Percentiles rank a stretch among this genome's conserved stretches.
phyloP scores from a whole-genome alignment of 352 stramenopile species.

The Phytopythium oedochilum region DNA sequence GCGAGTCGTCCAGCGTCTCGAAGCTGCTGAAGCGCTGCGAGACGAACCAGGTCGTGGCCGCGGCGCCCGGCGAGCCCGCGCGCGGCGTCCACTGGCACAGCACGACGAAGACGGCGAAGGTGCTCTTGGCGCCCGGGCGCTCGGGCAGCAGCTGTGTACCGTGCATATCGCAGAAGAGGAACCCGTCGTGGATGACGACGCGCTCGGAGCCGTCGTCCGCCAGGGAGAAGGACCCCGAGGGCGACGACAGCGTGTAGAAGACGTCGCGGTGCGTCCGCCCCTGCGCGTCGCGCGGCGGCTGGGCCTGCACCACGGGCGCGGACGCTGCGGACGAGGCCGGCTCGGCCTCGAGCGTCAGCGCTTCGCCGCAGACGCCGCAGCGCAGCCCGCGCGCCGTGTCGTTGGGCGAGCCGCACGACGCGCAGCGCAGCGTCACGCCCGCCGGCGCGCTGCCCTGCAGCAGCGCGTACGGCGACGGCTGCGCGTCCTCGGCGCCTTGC shows the following conservation, averaged over 20 bases:
- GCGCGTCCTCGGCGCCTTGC: no score
- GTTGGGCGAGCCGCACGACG: constrained; percentile 29
- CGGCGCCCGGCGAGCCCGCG: neutral
- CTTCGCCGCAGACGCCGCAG: constrained; percentile 29
- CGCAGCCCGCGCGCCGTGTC: constrained; percentile 18
- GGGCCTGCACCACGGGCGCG: neutral
- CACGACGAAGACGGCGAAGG: constrained; percentile 32
- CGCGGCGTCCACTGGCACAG: constrained; percentile 27
- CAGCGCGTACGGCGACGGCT: neutral
- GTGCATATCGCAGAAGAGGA: constrained; percentile 27
- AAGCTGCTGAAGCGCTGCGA: constrained; percentile 46
- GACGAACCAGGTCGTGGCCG: constrained; percentile 27
- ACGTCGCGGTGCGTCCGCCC: neutral
- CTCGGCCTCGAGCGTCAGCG: constrained; percentile 3
- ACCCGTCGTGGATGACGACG: constrained; percentile 20
- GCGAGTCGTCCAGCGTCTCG: constrained; percentile 26
- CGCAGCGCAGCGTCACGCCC: constrained; percentile 27
- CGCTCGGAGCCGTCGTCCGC: constrained; percentile 16
- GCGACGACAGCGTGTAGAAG: constrained; percentile 8
- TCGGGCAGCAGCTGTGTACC: constrained; percentile 19
- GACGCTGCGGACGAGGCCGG: constrained; percentile 5
- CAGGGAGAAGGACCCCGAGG: constrained; percentile 11
- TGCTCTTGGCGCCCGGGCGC: constrained; percentile 5
- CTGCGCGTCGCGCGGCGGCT: neutral
- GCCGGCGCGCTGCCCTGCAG: neutral